Evolutionary conservation across 2,329 filamentous ascomycete species (phyloP).

Genomic region (Tolypocladium guangdongense): DNA sequence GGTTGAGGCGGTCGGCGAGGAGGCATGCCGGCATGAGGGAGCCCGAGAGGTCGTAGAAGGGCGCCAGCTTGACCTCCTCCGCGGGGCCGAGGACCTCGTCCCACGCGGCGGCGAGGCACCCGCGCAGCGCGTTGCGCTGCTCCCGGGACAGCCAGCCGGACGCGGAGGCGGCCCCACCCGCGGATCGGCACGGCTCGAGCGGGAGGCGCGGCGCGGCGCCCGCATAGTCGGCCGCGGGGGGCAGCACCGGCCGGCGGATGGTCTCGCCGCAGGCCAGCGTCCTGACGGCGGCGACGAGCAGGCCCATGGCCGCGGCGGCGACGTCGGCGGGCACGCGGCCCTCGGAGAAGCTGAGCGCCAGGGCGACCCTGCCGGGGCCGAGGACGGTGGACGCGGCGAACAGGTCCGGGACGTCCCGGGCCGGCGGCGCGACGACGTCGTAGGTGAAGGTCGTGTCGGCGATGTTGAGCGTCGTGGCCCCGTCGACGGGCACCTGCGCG

Average conservation of each 20-base stretch:
- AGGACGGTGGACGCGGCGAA: constrained; percentile 31
- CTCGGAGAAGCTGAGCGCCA: constrained; percentile 35
- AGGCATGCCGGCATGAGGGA: constrained; percentile 37
- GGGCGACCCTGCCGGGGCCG: constrained; percentile 23
- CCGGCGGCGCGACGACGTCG: constrained; percentile 25
- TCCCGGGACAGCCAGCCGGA: constrained; percentile 23
- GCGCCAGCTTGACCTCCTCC: constrained; percentile 29
- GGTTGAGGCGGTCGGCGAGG: constrained; percentile 33
- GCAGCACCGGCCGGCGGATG: constrained; percentile 33
- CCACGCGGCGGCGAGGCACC: constrained; percentile 33
- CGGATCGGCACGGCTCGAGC: constrained; percentile 13
- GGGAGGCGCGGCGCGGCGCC: constrained; percentile 30
- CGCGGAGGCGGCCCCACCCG: not conserved
- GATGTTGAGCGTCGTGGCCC: constrained; percentile 31
- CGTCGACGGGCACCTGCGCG: constrained; percentile 15
- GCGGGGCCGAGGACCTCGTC: constrained; percentile 29
- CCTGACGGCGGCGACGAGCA: constrained; percentile 33
- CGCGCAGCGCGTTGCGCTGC: constrained; percentile 29
- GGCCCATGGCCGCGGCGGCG: constrained; percentile 31
- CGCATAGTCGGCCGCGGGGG: constrained; percentile 28
- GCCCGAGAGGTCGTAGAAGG: constrained; percentile 41
- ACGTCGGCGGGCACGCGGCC: constrained; percentile 29
- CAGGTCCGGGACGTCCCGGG: constrained; percentile 33
- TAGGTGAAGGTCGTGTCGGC: constrained; percentile 35
- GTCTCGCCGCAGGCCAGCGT: constrained; percentile 33